Evolutionary conservation across 805 yeast species (phyloP), one percentile per base, ranked within the genome.

Genomic region (Starmerella floricola): DNA sequence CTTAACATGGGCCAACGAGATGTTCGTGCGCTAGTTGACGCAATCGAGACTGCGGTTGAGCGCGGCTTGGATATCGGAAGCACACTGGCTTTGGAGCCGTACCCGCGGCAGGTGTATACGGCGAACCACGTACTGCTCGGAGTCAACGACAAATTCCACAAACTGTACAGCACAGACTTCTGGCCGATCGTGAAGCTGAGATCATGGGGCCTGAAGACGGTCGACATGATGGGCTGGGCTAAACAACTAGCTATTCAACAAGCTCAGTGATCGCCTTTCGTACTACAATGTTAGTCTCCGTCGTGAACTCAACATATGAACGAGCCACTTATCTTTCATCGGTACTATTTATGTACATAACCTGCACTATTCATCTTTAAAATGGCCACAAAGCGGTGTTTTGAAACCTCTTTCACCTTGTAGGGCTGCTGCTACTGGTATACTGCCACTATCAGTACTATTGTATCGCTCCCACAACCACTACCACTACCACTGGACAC

Each of bases 1-100:
- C 71, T 91, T 43, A 91, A 91, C 61, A 86, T 88, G 95, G 98
- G 98, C 17, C 96, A 87, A 60, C 78, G 80, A 21, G 98, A 91
- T 58, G 95, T 84, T 2, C 76, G 78, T 44, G 65, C 78, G 2
- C 66, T 91, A 24, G 76, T 79, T 1, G 64, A 58, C 2, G 82
- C 88, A 0, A 55, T 91, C 21, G 94, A 83, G 50, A 65, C 48
- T 8, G 94, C 94, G 0, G 63, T 73, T 2, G 65, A 66, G 31
- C 67, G 95, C 34, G 98, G 98, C 0, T 68, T 82, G 44, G 98
- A 91, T 55, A 79, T 88, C 40, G 98, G 98, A 2, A 71, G 79
- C 20, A 64, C 77, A 13, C 64, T 87, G 47, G 85, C 82, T 6
- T 67, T 91, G 31, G 95, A 88, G 59, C 84, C 86, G 5, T 91